phyloP scores from a whole-genome alignment of 352 stramenopile species.

The Plasmopara viticola region DNA sequence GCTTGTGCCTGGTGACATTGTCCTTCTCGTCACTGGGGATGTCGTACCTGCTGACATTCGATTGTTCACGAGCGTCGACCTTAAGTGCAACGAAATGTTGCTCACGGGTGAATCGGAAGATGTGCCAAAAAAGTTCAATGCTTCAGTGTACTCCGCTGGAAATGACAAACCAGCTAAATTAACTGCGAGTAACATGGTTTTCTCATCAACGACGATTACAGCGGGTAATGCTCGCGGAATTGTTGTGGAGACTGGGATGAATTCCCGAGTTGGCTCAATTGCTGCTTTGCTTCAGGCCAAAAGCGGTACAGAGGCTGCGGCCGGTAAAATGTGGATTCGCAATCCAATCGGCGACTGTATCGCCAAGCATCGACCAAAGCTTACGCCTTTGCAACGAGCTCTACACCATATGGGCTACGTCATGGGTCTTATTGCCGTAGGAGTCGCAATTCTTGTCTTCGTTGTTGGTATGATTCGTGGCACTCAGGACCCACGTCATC shows the following conservation, averaged over 20 bases:
- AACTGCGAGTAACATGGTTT: conserved; percentile 88
- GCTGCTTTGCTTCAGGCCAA: conserved; percentile 52
- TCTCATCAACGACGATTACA: conserved; percentile 86
- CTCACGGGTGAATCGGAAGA: conserved; percentile 91
- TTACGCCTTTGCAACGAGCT: conserved; percentile 84
- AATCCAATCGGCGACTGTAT: conserved; percentile 54
- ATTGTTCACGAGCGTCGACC: conserved; percentile 77
- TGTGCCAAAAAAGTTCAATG: conserved; percentile 62
- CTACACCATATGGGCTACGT: conserved; percentile 94
- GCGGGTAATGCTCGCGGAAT: conserved; percentile 63
- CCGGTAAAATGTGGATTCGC: conserved; percentile 30
- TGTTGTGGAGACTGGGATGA: conserved; percentile 72
- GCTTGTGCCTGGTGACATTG: conserved; percentile 74
- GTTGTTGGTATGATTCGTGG: conserved; percentile 72
- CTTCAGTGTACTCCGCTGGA: conserved; percentile 9
- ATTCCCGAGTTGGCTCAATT: conserved; percentile 65
- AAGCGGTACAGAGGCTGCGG: conserved; percentile 6
- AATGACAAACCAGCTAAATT: conserved; percentile 34
- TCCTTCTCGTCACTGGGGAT: conserved; percentile 90
- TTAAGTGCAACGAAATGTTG: conserved; percentile 91
- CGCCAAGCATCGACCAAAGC: conserved; percentile 58
- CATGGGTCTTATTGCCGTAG: conserved; percentile 82
- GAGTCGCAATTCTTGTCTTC: conserved; percentile 84
- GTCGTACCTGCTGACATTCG: conserved; percentile 90
- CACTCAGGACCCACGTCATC: conserved; percentile 50